phyloP scores from a whole-genome alignment of 441 rosid species.

The Euphorbia corollata region DNA sequence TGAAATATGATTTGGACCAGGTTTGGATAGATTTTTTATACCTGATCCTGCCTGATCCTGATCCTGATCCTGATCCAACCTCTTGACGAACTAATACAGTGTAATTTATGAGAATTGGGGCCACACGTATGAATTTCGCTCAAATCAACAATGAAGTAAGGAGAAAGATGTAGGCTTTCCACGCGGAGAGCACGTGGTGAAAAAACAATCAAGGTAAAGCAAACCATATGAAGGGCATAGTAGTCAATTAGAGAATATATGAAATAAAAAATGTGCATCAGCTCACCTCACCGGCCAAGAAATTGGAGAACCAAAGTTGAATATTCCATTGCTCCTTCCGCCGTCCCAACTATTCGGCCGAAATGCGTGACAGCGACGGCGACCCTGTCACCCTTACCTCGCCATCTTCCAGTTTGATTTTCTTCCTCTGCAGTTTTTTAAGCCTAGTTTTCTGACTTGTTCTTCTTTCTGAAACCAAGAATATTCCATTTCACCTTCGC shows the following conservation, averaged over 20 bases:
- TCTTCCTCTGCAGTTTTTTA: not conserved
- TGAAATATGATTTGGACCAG: too few relatives aligned
- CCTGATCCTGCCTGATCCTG: too few relatives aligned
- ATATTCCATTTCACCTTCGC: conserved; percentile 27
- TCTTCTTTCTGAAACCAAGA: conserved; percentile 22
- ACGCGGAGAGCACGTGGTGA: not conserved
- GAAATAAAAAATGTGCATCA: not conserved
- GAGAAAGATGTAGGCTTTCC: too few relatives aligned
- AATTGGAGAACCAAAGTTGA: not conserved
- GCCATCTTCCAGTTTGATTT: not conserved
- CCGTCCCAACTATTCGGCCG: not conserved
- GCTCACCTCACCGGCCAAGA: too few relatives aligned
- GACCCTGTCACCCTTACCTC: not conserved
- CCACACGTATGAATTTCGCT: too few relatives aligned
- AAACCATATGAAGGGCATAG: not conserved
- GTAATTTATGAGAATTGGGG: too few relatives aligned
- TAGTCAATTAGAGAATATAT: not conserved
- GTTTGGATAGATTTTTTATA: too few relatives aligned
- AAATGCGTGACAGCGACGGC: not conserved
- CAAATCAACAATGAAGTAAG: too few relatives aligned
- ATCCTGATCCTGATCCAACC: too few relatives aligned
- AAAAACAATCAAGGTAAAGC: not conserved
- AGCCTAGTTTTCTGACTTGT: conserved; percentile 10
- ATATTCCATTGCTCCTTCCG: not conserved
- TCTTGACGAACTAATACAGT: too few relatives aligned